phyloP scores from a whole-genome alignment of 768 basidiomycete genomes.

The Aureoboletus auriporus region DNA sequence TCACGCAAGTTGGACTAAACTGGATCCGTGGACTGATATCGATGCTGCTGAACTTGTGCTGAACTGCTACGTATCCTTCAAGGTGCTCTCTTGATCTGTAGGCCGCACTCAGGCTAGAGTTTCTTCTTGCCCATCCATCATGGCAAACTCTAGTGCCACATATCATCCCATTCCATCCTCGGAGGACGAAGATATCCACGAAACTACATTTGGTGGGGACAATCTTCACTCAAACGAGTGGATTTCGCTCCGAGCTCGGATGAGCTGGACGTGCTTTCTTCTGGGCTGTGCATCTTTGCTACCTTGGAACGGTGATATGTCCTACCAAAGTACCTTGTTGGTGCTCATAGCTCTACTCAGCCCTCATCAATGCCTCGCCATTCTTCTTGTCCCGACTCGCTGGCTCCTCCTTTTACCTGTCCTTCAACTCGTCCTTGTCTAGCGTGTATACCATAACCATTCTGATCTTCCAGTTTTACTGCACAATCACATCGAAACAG shows the following conservation, averaged over 20 bases:
- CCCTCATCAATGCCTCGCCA: conserved; percentile 80
- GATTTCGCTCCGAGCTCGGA: conserved; percentile 35
- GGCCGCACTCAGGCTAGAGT: too few species aligned
- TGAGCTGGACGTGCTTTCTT: conserved; percentile 65
- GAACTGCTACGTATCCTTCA: too few species aligned
- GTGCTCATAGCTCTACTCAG: conserved; percentile 36
- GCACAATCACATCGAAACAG: conserved; percentile 64
- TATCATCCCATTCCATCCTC: conserved; percentile 22
- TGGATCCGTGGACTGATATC: too few species aligned
- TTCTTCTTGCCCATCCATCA: too few species aligned
- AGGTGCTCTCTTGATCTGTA: too few species aligned
- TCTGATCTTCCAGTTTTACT: conserved; percentile 69
- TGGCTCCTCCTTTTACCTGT: conserved; percentile 50
- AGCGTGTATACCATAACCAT: conserved; percentile 60
- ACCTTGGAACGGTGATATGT: conserved; percentile 80
- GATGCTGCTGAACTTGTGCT: too few species aligned
- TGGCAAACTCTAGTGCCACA: conserved; percentile 7
- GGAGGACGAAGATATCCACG: conserved; percentile 8
- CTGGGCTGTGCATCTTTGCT: conserved; percentile 78
- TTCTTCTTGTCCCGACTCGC: conserved; percentile 72
- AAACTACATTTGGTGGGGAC: conserved; percentile 1
- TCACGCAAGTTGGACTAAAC: too few species aligned
- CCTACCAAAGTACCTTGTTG: background rate
- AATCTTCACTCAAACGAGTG: conserved; percentile 20
- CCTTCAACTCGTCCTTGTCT: conserved; percentile 66